Conservation (phyloP, 208 protist species). For the Trypanosoma vivax region DNA sequence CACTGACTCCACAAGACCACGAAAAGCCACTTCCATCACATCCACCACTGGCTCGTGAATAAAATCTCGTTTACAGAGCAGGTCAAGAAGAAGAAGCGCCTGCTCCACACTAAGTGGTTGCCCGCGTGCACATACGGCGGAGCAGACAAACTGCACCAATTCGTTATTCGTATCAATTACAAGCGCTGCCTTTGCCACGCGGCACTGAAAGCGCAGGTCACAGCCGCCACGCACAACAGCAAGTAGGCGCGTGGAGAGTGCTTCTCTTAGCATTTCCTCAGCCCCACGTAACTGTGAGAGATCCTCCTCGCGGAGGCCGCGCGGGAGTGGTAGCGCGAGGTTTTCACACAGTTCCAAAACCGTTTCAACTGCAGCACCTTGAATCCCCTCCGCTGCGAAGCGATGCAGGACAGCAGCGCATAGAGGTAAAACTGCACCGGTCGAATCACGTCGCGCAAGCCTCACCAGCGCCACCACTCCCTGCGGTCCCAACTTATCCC, state of each 20-base stretch:
- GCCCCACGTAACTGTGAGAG: not conserved
- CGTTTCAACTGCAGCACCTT: constrained; percentile 14
- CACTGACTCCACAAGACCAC: constrained; percentile 9
- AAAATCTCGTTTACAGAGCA: constrained; percentile 15
- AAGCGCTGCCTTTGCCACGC: constrained; percentile 4
- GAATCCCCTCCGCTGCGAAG: constrained; percentile 7
- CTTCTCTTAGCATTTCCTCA: constrained; percentile 6
- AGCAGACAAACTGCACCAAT: constrained; percentile 16
- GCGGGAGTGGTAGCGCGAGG: constrained; percentile 19
- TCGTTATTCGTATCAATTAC: constrained; percentile 12
- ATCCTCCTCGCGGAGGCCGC: constrained; percentile 6
- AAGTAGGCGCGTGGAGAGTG: constrained; percentile 16
- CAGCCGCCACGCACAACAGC: constrained; percentile 11
- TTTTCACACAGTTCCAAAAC: constrained; percentile 22
- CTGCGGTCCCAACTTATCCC: constrained; percentile 1
- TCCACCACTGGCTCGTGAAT: constrained; percentile 46
- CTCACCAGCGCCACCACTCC: constrained; percentile 35
- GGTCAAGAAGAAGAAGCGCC: constrained; percentile 10
- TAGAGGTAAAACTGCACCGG: constrained; percentile 17
- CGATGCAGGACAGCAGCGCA: constrained; percentile 11
- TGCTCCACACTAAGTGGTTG: not conserved
- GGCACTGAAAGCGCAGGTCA: constrained; percentile 3
- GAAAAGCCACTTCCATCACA: constrained; percentile 20
- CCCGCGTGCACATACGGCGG: constrained; percentile 2
- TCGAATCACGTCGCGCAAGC: constrained; percentile 23